Evolutionary conservation across 2,329 filamentous ascomycete species (phyloP), one percentile per base, ranked within the genome.

Genomic region (Fusarium succisae): DNA sequence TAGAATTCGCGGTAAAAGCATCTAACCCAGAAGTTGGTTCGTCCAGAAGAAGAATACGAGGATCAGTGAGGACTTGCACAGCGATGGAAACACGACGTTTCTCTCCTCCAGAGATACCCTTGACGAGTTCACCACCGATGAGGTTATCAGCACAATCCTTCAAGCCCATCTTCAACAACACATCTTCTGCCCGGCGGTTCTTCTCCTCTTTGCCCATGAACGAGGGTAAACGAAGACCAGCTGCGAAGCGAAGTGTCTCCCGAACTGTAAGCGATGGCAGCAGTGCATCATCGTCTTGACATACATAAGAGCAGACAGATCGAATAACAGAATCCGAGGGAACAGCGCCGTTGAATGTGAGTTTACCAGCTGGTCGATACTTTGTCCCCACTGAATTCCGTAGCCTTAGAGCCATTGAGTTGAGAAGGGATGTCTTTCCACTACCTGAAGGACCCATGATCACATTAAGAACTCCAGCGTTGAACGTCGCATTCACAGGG

Each of bases 381-480:
- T 86, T 87, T 0, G 91, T 93, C 5, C 87, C 85, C 6, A 90
- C 74, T 3, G 89, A 90, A 64, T 89, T 90, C 32, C 90, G 88
- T 9, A 95, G 82, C 22, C 93, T 86, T 7, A 90, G 83, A 3
- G 93, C 92, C 88, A 95, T 92, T 3, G 91, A 87, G 77, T 94
- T 94, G 17, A 95, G 84, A 2, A 94, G 84, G 1, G 91, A 93
- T 0, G 92, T 94, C 80, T 95, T 95, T 3, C 93, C 93, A 51
- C 90, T 92, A 0, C 93, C 93, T 0, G 92, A 94, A 1, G 93
- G 93, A 0, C 93, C 93, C 92, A 95, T 94, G 72, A 95, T 93
- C 30, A 94, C 87, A 71, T 95, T 95, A 20, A 95, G 79, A 20
- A 88, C 84, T 1, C 92, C 92, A 1, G 93, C 88, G 53, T 89